These are phyloP conservation scores for Tylopilus plumbeoviolaceoides DNA, from an alignment of 768 basidiomycete genomes.

Conservation along the genomic window DNA sequence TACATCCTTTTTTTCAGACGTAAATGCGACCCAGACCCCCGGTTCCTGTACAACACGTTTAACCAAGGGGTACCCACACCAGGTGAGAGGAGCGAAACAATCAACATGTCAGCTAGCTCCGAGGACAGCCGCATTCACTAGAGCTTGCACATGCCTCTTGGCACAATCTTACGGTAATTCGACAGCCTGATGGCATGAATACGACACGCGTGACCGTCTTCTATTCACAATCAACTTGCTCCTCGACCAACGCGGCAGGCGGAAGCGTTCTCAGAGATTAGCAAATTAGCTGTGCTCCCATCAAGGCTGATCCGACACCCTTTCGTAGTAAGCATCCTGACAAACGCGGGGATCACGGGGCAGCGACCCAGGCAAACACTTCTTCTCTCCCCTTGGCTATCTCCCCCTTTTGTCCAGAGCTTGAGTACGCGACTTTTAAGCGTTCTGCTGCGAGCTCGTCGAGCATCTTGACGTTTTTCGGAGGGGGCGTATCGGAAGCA, in stretches of 20 bases:
- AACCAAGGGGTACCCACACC: too few relatives aligned
- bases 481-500: conserved; percentile 51
- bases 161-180: background rate
- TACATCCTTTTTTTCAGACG: too few relatives aligned
- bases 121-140: too few relatives aligned
- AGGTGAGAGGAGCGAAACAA: too few relatives aligned
- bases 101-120: too few relatives aligned
- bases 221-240: background rate
- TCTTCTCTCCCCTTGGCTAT: conserved; percentile 41
- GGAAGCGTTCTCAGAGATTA: background rate
- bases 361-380: conserved; percentile 43
- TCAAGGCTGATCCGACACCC: background rate
- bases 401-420: conserved; percentile 33
- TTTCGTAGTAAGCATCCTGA: background rate
- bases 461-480: conserved; percentile 53
- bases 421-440: conserved; percentile 58
- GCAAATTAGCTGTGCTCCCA: conserved; percentile 1
- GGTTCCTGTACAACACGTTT: too few relatives aligned
- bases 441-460: conserved; percentile 74
- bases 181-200: background rate
- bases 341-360: conserved; percentile 7
- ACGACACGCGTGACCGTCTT: background rate
- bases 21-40: too few relatives aligned
- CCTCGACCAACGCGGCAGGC: background rate
- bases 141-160: background rate